Percentiles rank a stretch among this genome's conserved stretches.
These are phyloP conservation scores for Rosa hybrid DNA, from an alignment of 331 rosid species.

Conservation along the genomic window DNA sequence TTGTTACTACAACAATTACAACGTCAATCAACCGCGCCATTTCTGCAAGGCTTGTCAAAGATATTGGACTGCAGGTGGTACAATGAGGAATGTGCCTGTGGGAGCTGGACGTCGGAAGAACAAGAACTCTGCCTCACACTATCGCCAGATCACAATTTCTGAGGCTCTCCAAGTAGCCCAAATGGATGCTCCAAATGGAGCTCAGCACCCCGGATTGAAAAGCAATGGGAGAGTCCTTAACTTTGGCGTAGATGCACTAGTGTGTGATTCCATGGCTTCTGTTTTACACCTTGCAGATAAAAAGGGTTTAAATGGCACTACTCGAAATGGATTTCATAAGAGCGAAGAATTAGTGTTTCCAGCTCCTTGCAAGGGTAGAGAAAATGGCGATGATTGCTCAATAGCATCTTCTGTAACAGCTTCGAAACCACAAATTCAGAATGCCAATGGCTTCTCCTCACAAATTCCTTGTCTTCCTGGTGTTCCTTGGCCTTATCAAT, in stretches of 20 bases:
- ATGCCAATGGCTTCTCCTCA: constrained; percentile 50
- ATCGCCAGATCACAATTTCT: constrained; percentile 55
- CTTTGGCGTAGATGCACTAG: constrained; percentile 56
- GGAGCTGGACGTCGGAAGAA: constrained; percentile 91
- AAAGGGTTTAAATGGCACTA: constrained; percentile 42
- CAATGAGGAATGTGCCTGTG: constrained; percentile 89
- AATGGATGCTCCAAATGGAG: constrained; percentile 50
- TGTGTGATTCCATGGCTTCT: constrained; percentile 61
- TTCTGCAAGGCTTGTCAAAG: constrained; percentile 93
- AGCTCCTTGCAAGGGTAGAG: constrained; percentile 39
- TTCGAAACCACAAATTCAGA: constrained; percentile 40
- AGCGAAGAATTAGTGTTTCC: constrained; percentile 33
- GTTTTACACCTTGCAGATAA: constrained; percentile 45
- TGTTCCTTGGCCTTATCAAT: constrained; percentile 83
- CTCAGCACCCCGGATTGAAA: constrained; percentile 38
- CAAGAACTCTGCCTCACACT: constrained; percentile 63
- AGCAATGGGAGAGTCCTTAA: constrained; percentile 65
- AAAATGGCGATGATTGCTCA: constrained; percentile 62
- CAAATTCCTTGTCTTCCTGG: constrained; percentile 68
- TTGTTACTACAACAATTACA: constrained; percentile 92
- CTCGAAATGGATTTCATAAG: constrained; percentile 47
- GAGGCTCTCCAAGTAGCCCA: constrained; percentile 73
- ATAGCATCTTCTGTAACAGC: constrained; percentile 50
- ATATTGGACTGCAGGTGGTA: constrained; percentile 94
- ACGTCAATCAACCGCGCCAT: constrained; percentile 82